Conservation (phyloP, 805 yeast genomes). For the Candida xiaguanensis region DNA sequence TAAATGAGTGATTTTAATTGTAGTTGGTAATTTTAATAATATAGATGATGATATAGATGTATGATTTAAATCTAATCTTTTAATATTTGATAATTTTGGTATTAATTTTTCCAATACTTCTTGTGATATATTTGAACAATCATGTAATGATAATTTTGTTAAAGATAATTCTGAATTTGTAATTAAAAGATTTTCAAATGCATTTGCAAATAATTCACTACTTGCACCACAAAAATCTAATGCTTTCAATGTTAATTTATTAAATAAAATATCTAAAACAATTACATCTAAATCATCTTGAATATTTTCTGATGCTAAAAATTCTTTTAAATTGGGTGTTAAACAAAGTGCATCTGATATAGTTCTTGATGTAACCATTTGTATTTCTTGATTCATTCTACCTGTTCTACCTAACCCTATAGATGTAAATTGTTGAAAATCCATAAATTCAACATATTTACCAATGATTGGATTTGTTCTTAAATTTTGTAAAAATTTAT, state of each 20-base stretch:
- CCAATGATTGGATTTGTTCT: slow-evolving; percentile 45
- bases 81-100: slow-evolving; percentile 52
- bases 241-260: slow-evolving; percentile 55
- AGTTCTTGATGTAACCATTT: slow-evolving; percentile 79
- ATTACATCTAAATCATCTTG: slow-evolving; percentile 70
- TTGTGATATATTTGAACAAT: slow-evolving; percentile 73
- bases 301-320: slow-evolving; percentile 79
- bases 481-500: slow-evolving; percentile 57
- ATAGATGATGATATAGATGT: slow-evolving; percentile 70
- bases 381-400: slow-evolving; percentile 85
- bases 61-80: slow-evolving; percentile 75
- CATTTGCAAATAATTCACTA: slow-evolving; percentile 55
- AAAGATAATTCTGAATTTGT: slow-evolving; percentile 14
- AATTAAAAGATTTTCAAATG: slow-evolving; percentile 47
- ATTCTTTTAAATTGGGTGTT: slow-evolving; percentile 70
- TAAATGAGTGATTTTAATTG: slow-evolving; percentile 67
- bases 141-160: slow-evolving; percentile 71
- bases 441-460: slow-evolving; percentile 67
- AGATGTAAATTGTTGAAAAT: slow-evolving; percentile 84
- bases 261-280: slow-evolving; percentile 56
- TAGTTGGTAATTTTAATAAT: slow-evolving; percentile 50
- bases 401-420: slow-evolving; percentile 88
- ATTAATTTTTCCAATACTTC: slow-evolving; percentile 54
- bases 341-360: slow-evolving; percentile 57
- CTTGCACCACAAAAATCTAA: slow-evolving; percentile 90